Base-by-base conservation (phyloP, 2,329 filamentous ascomycete genomes). In the Chaetoscypha palmicola region DNA sequence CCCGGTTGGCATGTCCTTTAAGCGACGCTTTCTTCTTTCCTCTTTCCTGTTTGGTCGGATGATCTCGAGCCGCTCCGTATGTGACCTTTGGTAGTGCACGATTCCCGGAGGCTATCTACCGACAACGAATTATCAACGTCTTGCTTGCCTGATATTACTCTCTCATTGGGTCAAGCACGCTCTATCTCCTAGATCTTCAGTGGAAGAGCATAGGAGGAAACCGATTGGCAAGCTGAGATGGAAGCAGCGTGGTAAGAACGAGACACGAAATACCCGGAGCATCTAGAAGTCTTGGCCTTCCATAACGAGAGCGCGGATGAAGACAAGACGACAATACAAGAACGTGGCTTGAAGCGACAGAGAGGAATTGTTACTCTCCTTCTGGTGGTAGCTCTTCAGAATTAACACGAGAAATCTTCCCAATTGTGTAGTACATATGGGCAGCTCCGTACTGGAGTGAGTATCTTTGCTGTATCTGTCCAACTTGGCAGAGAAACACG, bases 211-310 rank as follows among this genome's bases (percentile, higher is more conserved):
- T n/a, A n/a, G n/a, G n/a, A n/a, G 28, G 14, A n/a, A 42, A 16
- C 39, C 39, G 39, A 42, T 42, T 42, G 39, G 39, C 31, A 22
- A 33, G 39, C 20, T 35, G 5, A 31, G 34, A 19, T 10, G 24
- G 32, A 20, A 31, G 26, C n/a, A 31, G 30, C 17, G 24, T 40
- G 26, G 20, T 22, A 31, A 14, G 30, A 19, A 31, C 12, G 26
- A 40, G n/a, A 32, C n/a, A 34, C 28, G 16, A 40, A 40, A 21
- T 40, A 40, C 12, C 38, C 38, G 38, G 38, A 31, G n/a, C 38
- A 19, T 5, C 12, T 30, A 11, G 11, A 36, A 30, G 28, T n/a
- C 36, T 38, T 38, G 36, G 36, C 36, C 19, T 19, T 11, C 11
- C 28, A 4, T 12, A 14, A 31, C 9, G 28, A 3, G 28, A 31